phyloP scores from a whole-genome alignment of 148 eudicot species.

The Fagopyrum esculentum region DNA sequence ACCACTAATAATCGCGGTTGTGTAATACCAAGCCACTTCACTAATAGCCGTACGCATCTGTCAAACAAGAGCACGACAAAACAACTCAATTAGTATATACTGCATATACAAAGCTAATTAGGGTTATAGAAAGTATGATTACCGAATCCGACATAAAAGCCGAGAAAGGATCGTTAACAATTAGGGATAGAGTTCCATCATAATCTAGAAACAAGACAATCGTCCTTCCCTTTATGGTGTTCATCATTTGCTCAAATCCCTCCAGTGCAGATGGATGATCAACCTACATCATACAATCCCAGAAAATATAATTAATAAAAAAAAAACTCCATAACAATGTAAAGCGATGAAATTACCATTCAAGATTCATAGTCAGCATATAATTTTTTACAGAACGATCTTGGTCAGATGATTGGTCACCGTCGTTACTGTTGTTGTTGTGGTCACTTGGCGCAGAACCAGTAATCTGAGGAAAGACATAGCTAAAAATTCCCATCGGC shows the following conservation, averaged over 20 bases:
- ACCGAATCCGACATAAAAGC: constrained; percentile 17
- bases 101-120: not conserved
- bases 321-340: not conserved
- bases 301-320: not conserved
- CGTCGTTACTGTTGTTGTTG: not conserved
- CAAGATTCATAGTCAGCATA: not conserved
- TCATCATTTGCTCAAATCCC: constrained; percentile 7
- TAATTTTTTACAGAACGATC: not conserved
- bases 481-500: not conserved
- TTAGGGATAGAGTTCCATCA: constrained; percentile 13
- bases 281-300: not conserved
- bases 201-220: constrained; percentile 10
- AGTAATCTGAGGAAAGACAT: not conserved
- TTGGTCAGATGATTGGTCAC: not conserved
- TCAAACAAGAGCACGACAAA: not conserved
- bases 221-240: not conserved
- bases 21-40: constrained; percentile 65
- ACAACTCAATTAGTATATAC: not conserved
- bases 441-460: not conserved
- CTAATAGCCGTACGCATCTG: constrained; percentile 87
- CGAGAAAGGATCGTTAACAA: constrained; percentile 6
- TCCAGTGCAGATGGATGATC: constrained; percentile 13
- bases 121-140: not conserved
- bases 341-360: not conserved
- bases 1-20: constrained; percentile 91